phyloP scores from a whole-genome alignment of 176 grass and related monocot species.

The Eleusine coracana region DNA sequence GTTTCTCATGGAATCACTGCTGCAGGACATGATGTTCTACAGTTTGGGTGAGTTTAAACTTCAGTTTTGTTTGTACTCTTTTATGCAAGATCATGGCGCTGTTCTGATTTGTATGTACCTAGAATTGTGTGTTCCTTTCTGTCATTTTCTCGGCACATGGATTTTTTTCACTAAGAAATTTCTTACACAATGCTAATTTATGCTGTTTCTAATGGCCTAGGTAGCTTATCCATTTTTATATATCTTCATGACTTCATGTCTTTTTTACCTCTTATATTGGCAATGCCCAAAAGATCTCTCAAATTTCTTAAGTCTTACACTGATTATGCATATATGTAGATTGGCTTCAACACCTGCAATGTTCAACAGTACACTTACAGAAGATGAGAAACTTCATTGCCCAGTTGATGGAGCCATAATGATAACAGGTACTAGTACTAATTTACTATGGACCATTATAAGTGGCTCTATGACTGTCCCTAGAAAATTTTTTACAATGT shows the following conservation, averaged over 20 bases:
- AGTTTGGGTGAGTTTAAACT: constrained; percentile 83
- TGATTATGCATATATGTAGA: constrained; percentile 52
- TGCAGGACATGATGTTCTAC: constrained; percentile 78
- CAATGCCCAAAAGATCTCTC: not conserved
- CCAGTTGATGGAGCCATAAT: constrained; percentile 97
- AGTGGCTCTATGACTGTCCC: not conserved
- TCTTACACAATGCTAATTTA: not conserved
- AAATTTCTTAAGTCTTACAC: constrained; percentile 17
- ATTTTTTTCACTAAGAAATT: not conserved
- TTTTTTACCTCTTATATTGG: not conserved
- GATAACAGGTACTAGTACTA: constrained; percentile 87
- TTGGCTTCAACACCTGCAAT: constrained; percentile 99
- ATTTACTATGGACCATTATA: constrained; percentile 26
- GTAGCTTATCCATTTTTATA: constrained; percentile 12
- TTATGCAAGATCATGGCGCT: constrained; percentile 5
- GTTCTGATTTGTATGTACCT: not conserved
- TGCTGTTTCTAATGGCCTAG: constrained; percentile 7
- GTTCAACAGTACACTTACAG: constrained; percentile 96
- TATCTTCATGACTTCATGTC: constrained; percentile 24
- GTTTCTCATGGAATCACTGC: constrained; percentile 70
- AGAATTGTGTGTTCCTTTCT: not conserved
- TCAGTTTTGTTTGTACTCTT: constrained; percentile 15
- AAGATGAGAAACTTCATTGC: constrained; percentile 67
- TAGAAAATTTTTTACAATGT: not conserved
- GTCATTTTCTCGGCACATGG: not conserved